Evolutionary conservation across 495 filamentous ascomycete species (phyloP), one percentile per base, ranked within the genome.

Genomic region (Penicillium cosmopolitanum): DNA sequence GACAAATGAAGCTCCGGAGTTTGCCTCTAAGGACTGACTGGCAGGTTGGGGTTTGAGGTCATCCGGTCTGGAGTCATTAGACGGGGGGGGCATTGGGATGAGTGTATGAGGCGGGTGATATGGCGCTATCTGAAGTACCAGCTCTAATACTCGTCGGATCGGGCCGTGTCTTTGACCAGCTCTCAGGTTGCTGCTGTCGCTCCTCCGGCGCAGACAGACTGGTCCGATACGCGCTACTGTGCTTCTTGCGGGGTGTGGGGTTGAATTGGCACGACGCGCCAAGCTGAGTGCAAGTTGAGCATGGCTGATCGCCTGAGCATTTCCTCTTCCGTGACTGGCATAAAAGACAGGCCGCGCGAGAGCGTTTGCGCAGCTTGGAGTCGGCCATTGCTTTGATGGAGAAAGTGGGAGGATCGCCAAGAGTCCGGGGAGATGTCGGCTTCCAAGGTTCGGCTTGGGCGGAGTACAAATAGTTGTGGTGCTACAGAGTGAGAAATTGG

Each of bases 1-100:
- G 10, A 82, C 81, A 63, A 84, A 84, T 1, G 84, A 82, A 5
- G 83, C 80, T 1, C 82, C 82, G 5, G 81, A 84, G 55, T 86
- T 84, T 15, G 78, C 77, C 43, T 82, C 76, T 8, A 84, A 71
- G 6, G 77, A 72, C 16, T 68, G 55, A 21, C 56, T 57, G 9
- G 47, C 44, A 13, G 33, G 42, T 10, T 36, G 51, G 12, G 33
- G 42, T 10, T 36, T 51, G 12, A 48, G 16, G 5, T 44, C 42
- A 44, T 44, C 16, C 15, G 15, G 42, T 19, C 42, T 16, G 13
- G 42, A 18, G 4, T 44, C 42, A 16, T 16, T 44, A 13, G 36
- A 34, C 6, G 28, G 51, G 15, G 15, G 51, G n/a, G 5, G 44
- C 47, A 10, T 57, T 61, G 1, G 40, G n/a, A 15, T 40, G 51